phyloP scores from a whole-genome alignment of 495 filamentous ascomycete genomes.

The Neurospora hispaniola region DNA sequence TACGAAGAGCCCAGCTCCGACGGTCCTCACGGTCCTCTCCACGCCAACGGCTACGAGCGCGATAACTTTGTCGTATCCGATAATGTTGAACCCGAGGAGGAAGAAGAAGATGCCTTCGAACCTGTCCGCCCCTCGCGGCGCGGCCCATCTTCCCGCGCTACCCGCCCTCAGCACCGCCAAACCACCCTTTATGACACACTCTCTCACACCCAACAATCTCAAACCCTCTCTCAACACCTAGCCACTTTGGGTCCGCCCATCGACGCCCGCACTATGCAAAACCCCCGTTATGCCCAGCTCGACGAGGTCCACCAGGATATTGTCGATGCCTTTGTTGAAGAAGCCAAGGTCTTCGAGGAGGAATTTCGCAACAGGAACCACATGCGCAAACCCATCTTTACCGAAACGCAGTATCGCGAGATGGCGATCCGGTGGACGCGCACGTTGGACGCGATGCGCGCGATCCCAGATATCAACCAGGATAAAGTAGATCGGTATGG shows the following conservation, averaged over 20 bases:
- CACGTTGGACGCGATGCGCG: slow-evolving; percentile 46
- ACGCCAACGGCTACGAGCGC: slow-evolving; percentile 35
- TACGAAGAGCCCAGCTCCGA: slow-evolving; percentile 28
- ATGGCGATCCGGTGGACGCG: slow-evolving; percentile 72
- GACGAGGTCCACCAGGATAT: slow-evolving; percentile 36
- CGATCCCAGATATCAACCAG: slow-evolving; percentile 56
- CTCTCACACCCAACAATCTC: background rate
- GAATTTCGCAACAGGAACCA: slow-evolving; percentile 53
- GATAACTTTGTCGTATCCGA: slow-evolving; percentile 45
- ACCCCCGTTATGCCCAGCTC: slow-evolving; percentile 33
- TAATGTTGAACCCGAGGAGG: slow-evolving; percentile 33
- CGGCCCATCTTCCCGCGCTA: slow-evolving; percentile 29
- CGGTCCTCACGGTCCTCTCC: slow-evolving; percentile 20
- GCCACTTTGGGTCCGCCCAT: background rate
- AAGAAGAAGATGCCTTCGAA: slow-evolving; percentile 49
- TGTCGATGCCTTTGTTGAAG: slow-evolving; percentile 55
- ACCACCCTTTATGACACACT: slow-evolving; percentile 38
- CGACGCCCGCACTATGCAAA: background rate
- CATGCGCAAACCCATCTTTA: slow-evolving; percentile 60
- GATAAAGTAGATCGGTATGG: slow-evolving; percentile 66
- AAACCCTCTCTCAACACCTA: background rate
- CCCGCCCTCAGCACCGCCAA: slow-evolving; percentile 70
- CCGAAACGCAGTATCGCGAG: slow-evolving; percentile 64
- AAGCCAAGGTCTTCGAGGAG: slow-evolving; percentile 57
- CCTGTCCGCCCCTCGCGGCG: slow-evolving; percentile 28